Percentiles rank a stretch among this genome's conserved stretches.
Evolutionary conservation across 2,329 filamentous ascomycete genomes (phyloP).

Genomic region (Incumbomyces delicatus): DNA sequence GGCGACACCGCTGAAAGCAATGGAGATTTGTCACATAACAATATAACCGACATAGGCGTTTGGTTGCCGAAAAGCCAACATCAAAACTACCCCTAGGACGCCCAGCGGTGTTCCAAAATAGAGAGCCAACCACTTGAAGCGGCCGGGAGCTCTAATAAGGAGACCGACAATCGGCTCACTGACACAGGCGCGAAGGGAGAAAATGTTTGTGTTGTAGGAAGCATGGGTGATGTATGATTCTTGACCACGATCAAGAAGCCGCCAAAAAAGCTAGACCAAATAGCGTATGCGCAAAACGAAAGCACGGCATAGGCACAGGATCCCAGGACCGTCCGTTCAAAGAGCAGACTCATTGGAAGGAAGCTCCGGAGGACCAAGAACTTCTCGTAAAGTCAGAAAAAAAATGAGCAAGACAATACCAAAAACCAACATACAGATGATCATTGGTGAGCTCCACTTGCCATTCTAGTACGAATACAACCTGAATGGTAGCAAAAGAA

Average conservation of each 20-base stretch:
- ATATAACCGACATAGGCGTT: slow-evolving; percentile 39
- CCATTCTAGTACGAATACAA: slow-evolving; percentile 35
- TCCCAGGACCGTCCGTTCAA: slow-evolving; percentile 17
- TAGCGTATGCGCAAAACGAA: slow-evolving; percentile 18
- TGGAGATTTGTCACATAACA: slow-evolving; percentile 47
- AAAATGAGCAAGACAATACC: slow-evolving; percentile 44
- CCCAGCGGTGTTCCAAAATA: slow-evolving; percentile 40
- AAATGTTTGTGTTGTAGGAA: slow-evolving; percentile 40
- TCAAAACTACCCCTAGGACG: slow-evolving; percentile 40
- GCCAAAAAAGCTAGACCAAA: slow-evolving; percentile 25
- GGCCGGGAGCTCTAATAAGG: slow-evolving; percentile 37
- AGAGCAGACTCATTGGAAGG: slow-evolving; percentile 41
- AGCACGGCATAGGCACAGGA: slow-evolving; percentile 11
- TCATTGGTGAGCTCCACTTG: slow-evolving; percentile 35
- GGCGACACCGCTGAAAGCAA: slow-evolving; percentile 30
- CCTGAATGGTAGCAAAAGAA: slow-evolving; percentile 56
- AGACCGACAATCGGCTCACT: slow-evolving; percentile 43
- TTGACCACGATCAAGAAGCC: slow-evolving; percentile 14
- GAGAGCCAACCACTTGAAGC: slow-evolving; percentile 45
- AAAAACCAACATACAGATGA: slow-evolving; percentile 43
- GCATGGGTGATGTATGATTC: slow-evolving; percentile 12
- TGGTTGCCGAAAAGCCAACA: slow-evolving; percentile 44
- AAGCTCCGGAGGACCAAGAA: slow-evolving; percentile 43
- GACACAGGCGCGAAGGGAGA: slow-evolving; percentile 41
- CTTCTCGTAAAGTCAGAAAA: slow-evolving; percentile 47